Evolutionary conservation across 805 yeast genomes (phyloP), one percentile per base, ranked within the genome.

Genomic region (Yarrowia sp.): DNA sequence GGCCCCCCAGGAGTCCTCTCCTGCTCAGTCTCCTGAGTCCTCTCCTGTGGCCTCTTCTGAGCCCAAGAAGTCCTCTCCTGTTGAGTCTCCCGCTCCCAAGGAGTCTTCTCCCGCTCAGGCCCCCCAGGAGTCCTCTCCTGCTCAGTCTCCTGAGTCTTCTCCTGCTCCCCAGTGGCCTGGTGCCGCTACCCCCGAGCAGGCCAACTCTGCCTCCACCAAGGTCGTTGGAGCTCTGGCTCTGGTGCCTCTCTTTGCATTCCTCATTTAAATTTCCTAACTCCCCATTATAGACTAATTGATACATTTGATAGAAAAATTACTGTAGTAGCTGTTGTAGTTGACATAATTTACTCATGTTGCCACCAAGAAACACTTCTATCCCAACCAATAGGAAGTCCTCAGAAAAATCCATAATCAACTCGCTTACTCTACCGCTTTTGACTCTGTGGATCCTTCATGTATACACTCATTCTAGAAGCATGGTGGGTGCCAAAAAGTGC

Each of bases 181-280:
- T 51, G 59, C 36, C 24, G 19, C 54, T 19, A 22, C 14, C 33
- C 63, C 63, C 22, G 63, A 58, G 63, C 63, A 58, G 32, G 63
- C 63, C 32, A 58, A 58, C 51, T 58, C 63, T 11, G 51, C 63
- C 16, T 30, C 51, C 32, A 41, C 38, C 32, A 40, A 41, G 51
- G 30, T 32, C 16, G 32, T 32, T 14, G 51, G 48, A 11, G 48
- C 63, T 41, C 63, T 58, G 16, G 51, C 63, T 14, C 63, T 58
- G 21, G 30, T 58, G 11, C 51, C 51, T 22, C 30, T 58, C 41
- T 12, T 58, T 28, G 51, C 63, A 41, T 32, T 58, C 22, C 51
- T 58, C 51, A 41, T 40, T 41, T 58, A 58, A 38, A 36, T n/a
- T 33, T 24, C 59, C 44, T 22, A 12, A 30, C 22, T 17, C 28